A percentile compares a stretch with the other conserved stretches of the same genome.
Evolutionary conservation across 2,329 filamentous ascomycete genomes (phyloP).

Genomic region (Emericellopsis atlantica): DNA sequence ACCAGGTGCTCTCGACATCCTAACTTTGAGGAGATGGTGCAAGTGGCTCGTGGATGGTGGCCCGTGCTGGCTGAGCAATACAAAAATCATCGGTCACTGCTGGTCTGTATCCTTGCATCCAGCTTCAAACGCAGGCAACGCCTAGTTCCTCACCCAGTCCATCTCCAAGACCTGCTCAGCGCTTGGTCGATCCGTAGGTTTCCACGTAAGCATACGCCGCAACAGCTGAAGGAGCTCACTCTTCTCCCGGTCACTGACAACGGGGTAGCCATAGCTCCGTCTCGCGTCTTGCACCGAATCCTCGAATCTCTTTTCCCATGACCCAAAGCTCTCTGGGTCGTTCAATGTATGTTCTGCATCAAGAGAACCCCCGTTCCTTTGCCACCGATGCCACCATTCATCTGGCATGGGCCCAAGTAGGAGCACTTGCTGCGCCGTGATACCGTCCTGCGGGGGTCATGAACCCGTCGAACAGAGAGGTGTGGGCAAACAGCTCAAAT

Average conservation of each 20-base stretch:
- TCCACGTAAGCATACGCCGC: slow-evolving; percentile 10
- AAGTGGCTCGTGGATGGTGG: too few relatives aligned
- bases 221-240: slow-evolving; percentile 8
- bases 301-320: slow-evolving; percentile 7
- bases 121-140: slow-evolving; percentile 5
- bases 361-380: slow-evolving; percentile 17
- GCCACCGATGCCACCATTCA: slow-evolving; percentile 8
- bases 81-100: too few relatives aligned
- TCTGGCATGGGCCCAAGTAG: slow-evolving; percentile 6
- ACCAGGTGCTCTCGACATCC: too few relatives aligned
- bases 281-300: slow-evolving; percentile 7
- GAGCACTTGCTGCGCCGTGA: slow-evolving; percentile 7
- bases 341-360: slow-evolving; percentile 5
- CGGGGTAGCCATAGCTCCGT: slow-evolving; percentile 2
- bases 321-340: slow-evolving; percentile 4
- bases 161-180: slow-evolving; percentile 4
- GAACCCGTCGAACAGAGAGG: slow-evolving; percentile 6
- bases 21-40: too few relatives aligned
- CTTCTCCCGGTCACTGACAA: slow-evolving; percentile 5
- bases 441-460: slow-evolving; percentile 4
- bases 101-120: too few relatives aligned
- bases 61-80: too few relatives aligned
- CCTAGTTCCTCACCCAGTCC: slow-evolving; percentile 7
- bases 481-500: slow-evolving; percentile 9
- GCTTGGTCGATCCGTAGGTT: slow-evolving; percentile 5